Evolutionary conservation across 768 basidiomycete species (phyloP).

Genomic region (Suillus americanus): DNA sequence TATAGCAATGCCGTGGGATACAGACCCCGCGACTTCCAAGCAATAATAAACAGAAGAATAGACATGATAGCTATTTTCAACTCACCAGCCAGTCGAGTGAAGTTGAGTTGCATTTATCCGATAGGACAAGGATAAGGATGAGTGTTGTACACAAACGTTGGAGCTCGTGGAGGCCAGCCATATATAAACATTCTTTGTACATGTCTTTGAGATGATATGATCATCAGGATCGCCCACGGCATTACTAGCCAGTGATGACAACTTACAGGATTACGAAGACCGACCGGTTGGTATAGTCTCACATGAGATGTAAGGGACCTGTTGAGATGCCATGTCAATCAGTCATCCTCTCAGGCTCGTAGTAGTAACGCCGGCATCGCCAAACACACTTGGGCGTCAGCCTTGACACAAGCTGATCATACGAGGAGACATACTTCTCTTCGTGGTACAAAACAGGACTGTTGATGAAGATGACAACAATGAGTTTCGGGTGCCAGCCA

Average conservation of each 20-base stretch:
- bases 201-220: not conserved
- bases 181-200: not conserved
- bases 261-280: not conserved
- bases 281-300: not conserved
- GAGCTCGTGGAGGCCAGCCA: too few species aligned
- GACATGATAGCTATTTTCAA: not conserved
- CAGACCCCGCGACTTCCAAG: conserved; percentile 10
- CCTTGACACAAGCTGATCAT: not conserved
- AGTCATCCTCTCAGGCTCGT: not conserved
- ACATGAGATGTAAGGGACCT: not conserved
- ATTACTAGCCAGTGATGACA: not conserved
- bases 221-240: not conserved
- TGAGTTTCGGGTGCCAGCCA: not conserved
- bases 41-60: not conserved
- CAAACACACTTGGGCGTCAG: not conserved
- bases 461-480: not conserved
- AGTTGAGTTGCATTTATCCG: not conserved
- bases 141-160: not conserved
- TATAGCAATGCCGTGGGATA: conserved; percentile 23
- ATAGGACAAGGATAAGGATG: not conserved
- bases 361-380: not conserved
- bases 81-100: not conserved
- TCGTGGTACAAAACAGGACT: not conserved
- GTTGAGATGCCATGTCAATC: not conserved
- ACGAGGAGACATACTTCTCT: not conserved